Percentiles rank a stretch among this genome's conserved stretches.
phyloP scores from a whole-genome alignment of 768 basidiomycete genomes.

The Suillus subaureus region DNA sequence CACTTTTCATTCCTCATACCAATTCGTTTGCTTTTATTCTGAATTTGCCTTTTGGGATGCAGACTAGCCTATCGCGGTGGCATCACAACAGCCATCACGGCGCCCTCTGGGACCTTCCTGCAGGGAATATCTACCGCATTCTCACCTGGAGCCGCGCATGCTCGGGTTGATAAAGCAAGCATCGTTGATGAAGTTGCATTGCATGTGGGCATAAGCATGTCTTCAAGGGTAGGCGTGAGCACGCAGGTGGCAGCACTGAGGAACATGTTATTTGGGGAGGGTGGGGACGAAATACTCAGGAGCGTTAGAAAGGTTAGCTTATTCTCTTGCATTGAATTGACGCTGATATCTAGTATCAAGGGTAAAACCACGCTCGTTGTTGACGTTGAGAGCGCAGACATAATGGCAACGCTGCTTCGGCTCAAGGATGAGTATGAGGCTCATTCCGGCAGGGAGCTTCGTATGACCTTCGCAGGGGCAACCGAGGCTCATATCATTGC shows the following conservation, averaged over 20 bases:
- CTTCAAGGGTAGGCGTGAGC: conserved; percentile 53
- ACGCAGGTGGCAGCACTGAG: conserved; percentile 67
- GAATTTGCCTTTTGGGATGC: neutral
- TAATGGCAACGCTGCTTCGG: conserved; percentile 68
- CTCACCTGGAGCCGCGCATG: conserved; percentile 55
- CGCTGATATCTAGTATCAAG: conserved; percentile 30
- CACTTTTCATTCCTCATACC: conserved; percentile 1
- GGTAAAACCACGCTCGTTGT: conserved; percentile 69
- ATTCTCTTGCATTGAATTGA: neutral
- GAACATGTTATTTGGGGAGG: conserved; percentile 59
- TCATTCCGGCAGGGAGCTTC: conserved; percentile 56
- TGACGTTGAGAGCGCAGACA: conserved; percentile 68
- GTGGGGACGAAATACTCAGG: conserved; percentile 35
- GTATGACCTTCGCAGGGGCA: conserved; percentile 64
- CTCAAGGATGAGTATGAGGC: conserved; percentile 71
- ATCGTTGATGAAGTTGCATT: conserved; percentile 63
- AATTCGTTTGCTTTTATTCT: neutral
- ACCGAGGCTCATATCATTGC: conserved; percentile 69
- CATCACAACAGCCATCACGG: conserved; percentile 61
- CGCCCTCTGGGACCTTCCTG: conserved; percentile 49
- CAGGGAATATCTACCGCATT: conserved; percentile 65
- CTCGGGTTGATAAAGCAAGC: conserved; percentile 57
- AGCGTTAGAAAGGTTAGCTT: conserved; percentile 18
- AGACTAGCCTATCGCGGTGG: conserved; percentile 70
- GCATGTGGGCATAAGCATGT: conserved; percentile 57